Base-by-base conservation (phyloP, 352 stramenopile species). In the Phytopythium aichiense region DNA sequence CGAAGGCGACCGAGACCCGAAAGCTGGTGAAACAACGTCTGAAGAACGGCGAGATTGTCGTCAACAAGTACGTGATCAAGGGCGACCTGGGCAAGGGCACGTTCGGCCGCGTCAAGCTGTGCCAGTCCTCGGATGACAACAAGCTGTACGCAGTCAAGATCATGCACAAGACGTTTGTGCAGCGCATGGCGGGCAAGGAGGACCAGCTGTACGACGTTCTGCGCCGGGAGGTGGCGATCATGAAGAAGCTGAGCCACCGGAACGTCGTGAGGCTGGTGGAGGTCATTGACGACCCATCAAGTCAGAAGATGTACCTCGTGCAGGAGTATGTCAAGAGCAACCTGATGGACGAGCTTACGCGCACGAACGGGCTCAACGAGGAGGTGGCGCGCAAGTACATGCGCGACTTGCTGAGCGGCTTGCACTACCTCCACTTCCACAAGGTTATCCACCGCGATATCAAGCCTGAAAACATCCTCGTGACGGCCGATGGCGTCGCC, bases 51-150 rank as follows among this genome's bases (percentile, higher is more conserved):
- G 66, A 95, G 43, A 89, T 92, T 31, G 87, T 95, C 16, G 87
- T 98, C 18, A 98, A 98, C 73, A 97, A 98, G 66, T 98, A 97
- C 68, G 82, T 98, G 15, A 91, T 98, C 61, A 90, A 97, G 58
- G 83, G 92, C 12, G 81, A 94, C 45, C 66, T 98, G 30, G 93
- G 93, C 48, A 92, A 91, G 65, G 93, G 93, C 12, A 96, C 86
- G 30, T 98, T 96, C 65, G 93, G 91, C 0, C 81, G 82, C 0
- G 87, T 95, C 20, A 94, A 94, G 61, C 68, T 94, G 1, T 94
- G 87, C 56, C 73, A 89, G 62, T 91, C 75, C 51, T 81, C 93
- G 52, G 78, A 93, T 23, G 85, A 95, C 56, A 70, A 71, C 11
- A 84, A 89, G 48, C 64, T 95, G 68, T 95, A 95, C 56, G 87